These are phyloP conservation scores for Ophiosphaerella narmari DNA, from an alignment of 2,329 filamentous ascomycete genomes.

Conservation along the genomic window DNA sequence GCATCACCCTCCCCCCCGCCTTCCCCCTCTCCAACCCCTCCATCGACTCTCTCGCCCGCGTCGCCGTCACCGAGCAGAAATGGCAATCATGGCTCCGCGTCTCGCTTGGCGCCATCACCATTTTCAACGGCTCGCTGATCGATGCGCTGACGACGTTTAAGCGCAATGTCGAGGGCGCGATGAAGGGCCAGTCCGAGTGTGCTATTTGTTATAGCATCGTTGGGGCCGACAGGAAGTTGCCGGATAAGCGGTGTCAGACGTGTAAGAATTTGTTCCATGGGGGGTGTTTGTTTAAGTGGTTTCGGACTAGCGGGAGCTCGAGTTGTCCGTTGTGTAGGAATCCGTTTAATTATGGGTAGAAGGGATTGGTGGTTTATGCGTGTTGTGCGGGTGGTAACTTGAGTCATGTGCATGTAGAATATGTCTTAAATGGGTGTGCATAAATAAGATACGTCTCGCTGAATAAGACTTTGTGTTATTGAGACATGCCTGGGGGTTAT, in stretches of 20 bases:
- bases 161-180: constrained; percentile 80
- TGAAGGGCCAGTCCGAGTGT: constrained; percentile 93
- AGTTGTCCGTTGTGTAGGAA: constrained; percentile 93
- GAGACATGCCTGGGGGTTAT: too few relatives aligned
- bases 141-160: constrained; percentile 86
- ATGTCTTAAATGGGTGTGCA: too few relatives aligned
- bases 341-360: constrained; percentile 68
- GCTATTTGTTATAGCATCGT: constrained; percentile 97
- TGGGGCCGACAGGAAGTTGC: constrained; percentile 82
- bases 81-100: constrained; percentile 91
- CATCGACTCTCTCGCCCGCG: constrained; percentile 77
- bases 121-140: constrained; percentile 86
- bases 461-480: too few relatives aligned
- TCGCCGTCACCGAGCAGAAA: constrained; percentile 86
- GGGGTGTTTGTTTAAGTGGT: constrained; percentile 93
- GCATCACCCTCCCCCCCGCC: constrained; percentile 76
- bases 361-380: background rate
- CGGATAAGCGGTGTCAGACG: constrained; percentile 87
- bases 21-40: constrained; percentile 82
- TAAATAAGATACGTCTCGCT: too few relatives aligned
- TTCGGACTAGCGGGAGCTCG: constrained; percentile 88
- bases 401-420: too few relatives aligned
- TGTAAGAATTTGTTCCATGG: constrained; percentile 95
- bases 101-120: constrained; percentile 90
- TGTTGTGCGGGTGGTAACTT: too few relatives aligned